Percentiles rank a stretch among this genome's conserved stretches.
Evolutionary conservation across 1,284 basidiomycete genomes (phyloP).

Genomic region (Sphagnurus paluster): DNA sequence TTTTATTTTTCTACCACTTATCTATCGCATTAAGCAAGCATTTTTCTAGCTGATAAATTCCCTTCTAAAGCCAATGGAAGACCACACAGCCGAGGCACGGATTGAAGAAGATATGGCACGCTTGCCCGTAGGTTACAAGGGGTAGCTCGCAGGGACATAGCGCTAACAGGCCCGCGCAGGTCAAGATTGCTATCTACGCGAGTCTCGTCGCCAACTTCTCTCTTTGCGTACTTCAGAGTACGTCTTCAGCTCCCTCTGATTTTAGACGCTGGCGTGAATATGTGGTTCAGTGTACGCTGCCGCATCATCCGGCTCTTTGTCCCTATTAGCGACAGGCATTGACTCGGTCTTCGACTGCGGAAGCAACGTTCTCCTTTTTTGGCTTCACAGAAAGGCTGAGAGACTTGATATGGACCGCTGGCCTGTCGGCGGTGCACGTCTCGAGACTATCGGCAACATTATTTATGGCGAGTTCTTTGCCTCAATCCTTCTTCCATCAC

Average conservation of each 20-base stretch:
- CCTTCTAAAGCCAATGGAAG: conserved; percentile 87
- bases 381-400: conserved; percentile 76
- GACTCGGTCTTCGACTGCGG: conserved; percentile 92
- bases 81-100: conserved; percentile 76
- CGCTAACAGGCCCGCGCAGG: conserved; percentile 41
- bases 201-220: conserved; percentile 78
- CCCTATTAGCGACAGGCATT: conserved; percentile 87
- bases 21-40: conserved; percentile 9
- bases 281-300: conserved; percentile 79
- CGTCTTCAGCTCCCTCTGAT: conserved; percentile 23
- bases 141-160: conserved; percentile 1
- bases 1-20: conserved; percentile 17
- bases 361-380: conserved; percentile 85
- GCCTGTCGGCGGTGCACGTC: conserved; percentile 88
- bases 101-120: conserved; percentile 63
- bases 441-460: conserved; percentile 92
- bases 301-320: conserved; percentile 81
- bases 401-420: conserved; percentile 81
- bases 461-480: conserved; percentile 65
- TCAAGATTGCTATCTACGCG: conserved; percentile 87
- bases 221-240: conserved; percentile 71
- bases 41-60: conserved; percentile 70
- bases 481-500: conserved; percentile 6
- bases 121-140: conserved; percentile 53
- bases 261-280: not conserved